Conservation (phyloP, 2,329 filamentous ascomycete genomes). For the Dothideomycetidae sp. region DNA sequence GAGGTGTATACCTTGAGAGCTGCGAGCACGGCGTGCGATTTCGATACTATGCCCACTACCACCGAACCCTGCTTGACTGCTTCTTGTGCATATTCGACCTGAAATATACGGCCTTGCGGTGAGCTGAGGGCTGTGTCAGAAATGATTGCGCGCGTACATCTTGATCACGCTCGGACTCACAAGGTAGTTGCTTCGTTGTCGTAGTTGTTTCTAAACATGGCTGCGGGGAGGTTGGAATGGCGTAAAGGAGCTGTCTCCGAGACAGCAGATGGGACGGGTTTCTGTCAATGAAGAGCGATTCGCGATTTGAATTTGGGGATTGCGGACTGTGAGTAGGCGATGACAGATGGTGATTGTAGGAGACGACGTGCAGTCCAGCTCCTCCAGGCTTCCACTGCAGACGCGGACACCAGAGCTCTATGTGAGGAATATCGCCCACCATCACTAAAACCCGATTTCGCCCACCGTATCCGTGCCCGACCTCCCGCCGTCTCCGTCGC, state of each 20-base stretch:
- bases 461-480: conserved; percentile 1
- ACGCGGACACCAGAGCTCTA: conserved; percentile 9
- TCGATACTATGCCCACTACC: conserved; percentile 91
- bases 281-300: too few species aligned
- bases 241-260: not conserved
- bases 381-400: conserved; percentile 9
- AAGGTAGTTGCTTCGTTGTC: conserved; percentile 99
- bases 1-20: conserved; percentile 66
- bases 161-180: too few species aligned
- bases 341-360: conserved; percentile 2
- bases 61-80: conserved; percentile 98
- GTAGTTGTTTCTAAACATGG: conserved; percentile 99
- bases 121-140: conserved; percentile 47
- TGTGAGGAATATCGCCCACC: too few species aligned
- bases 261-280: conserved; percentile 7
- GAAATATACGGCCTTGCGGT: conserved; percentile 97
- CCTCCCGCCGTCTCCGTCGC: not conserved
- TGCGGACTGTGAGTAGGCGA: too few species aligned
- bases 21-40: conserved; percentile 91
- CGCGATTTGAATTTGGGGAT: not conserved
- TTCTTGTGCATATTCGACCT: conserved; percentile 97
- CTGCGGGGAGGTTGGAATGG: conserved; percentile 24
- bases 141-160: conserved; percentile 7
- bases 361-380: not conserved
- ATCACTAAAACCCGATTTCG: too few species aligned